Evolutionary conservation across 139 green algal species (phyloP).

Genomic region (Chlorella ohadii): DNA sequence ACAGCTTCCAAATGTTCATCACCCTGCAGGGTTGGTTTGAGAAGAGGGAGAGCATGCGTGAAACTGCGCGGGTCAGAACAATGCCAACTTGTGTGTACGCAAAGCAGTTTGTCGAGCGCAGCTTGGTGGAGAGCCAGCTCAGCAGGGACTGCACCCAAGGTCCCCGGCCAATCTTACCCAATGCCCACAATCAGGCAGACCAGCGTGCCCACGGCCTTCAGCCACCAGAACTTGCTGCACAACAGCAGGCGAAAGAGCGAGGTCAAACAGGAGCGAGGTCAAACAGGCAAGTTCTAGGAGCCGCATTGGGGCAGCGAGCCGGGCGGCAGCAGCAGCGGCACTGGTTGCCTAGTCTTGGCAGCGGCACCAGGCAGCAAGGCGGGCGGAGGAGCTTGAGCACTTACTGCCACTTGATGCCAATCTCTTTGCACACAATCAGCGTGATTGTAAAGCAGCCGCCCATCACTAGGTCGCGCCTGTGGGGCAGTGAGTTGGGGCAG

Average conservation of each 20-base stretch:
- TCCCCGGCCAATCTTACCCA: neutral
- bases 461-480: neutral
- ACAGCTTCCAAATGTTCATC: conserved; percentile 11
- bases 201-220: neutral
- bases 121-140: no score
- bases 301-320: no score
- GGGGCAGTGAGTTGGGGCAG: no score
- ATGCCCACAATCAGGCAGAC: conserved; percentile 6
- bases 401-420: conserved; percentile 6
- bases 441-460: neutral
- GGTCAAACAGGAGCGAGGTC: neutral
- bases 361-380: neutral
- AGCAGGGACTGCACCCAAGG: no score
- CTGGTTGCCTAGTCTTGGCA: no score
- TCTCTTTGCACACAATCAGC: neutral
- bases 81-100: no score
- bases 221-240: neutral
- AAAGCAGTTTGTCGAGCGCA: no score
- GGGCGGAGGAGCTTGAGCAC: no score
- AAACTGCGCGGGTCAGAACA: no score
- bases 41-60: no score
- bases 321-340: neutral
- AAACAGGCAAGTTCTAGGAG: no score
- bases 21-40: neutral
- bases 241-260: neutral